Evolutionary conservation across 2,329 filamentous ascomycete species (phyloP), one percentile per base, ranked within the genome.

Genomic region (Raffaelea ambrosiae): DNA sequence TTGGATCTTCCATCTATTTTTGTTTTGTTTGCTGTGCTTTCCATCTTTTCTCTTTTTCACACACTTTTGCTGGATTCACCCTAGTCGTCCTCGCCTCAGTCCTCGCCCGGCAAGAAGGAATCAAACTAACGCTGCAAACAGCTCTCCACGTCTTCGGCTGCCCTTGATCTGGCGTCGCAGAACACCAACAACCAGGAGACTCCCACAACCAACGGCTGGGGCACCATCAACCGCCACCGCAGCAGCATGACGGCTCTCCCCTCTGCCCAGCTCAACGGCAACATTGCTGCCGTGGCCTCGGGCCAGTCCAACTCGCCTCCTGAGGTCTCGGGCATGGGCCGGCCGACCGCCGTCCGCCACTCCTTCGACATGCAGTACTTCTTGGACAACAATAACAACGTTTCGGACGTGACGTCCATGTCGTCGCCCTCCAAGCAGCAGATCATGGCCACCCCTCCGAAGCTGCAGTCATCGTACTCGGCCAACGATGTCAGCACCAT

Each of bases 391-490:
- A 56, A 33, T 9, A 16, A 33, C 16, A 33, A 19, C 35, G 7
- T 64, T 3, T 56, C 63, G 18, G 73, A 74, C 43, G 55, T 60
- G 11, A 52, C 63, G 26, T 54, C 58, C 36, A 60, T 73, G 52
- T 65, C 73, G 23, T 68, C 77, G 3, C 65, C 76, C 16, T 63
- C 67, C 22, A 76, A 62, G 49, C 71, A 76, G 51, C 26, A 7
- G 7, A 65, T 66, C 51, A 76, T 84, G 63, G 73, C 78, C 22
- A 78, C 79, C 46, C 79, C 85, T 33, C 81, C 84, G 26, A 88
- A 87, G 70, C 66, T 95, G 49, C 86, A 90, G 66, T 83, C 86
- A 40, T 96, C 91, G 0, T 96, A 87, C 69, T 96, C 93, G 10
- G 82, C 88, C 47, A 93, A 86, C 64, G 90, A 97, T 59, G 75